Evolutionary conservation across 305 asterid species (phyloP).

Genomic region (Plantago coronopus): DNA sequence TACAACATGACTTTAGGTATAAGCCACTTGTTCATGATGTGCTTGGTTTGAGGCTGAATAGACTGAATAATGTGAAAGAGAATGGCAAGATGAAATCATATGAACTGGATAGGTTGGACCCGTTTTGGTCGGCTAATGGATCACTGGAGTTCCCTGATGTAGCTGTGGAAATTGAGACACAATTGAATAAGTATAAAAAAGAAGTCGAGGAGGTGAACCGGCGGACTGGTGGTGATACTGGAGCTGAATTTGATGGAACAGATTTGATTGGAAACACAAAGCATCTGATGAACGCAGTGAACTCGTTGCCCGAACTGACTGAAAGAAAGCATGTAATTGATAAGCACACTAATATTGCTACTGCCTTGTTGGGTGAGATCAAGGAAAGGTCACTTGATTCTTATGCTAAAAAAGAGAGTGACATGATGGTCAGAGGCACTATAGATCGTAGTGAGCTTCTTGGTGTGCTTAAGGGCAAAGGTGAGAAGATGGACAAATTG

Average conservation of each 20-base stretch:
- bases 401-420: conserved; percentile 72
- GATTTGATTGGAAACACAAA: conserved; percentile 77
- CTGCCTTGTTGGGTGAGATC: conserved; percentile 77
- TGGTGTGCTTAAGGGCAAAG: conserved; percentile 70
- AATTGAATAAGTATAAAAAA: conserved; percentile 65
- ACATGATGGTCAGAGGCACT: conserved; percentile 77
- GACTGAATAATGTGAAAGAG: conserved; percentile 63
- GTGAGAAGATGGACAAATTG: conserved; percentile 63
- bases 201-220: conserved; percentile 82
- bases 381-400: conserved; percentile 79
- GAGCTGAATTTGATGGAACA: conserved; percentile 78
- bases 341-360: conserved; percentile 87
- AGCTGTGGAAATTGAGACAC: conserved; percentile 76
- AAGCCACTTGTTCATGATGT: conserved; percentile 86
- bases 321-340: conserved; percentile 84
- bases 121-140: conserved; percentile 78
- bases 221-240: conserved; percentile 70
- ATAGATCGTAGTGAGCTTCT: conserved; percentile 71
- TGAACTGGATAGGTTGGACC: conserved; percentile 65
- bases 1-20: conserved; percentile 88
- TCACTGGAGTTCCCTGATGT: conserved; percentile 75
- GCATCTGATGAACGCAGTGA: conserved; percentile 88
- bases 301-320: conserved; percentile 83
- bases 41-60: conserved; percentile 80
- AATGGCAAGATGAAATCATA: conserved; percentile 71